phyloP scores from a whole-genome alignment of 2,329 filamentous ascomycete genomes.

The Thermothelomyces thermophilus region DNA sequence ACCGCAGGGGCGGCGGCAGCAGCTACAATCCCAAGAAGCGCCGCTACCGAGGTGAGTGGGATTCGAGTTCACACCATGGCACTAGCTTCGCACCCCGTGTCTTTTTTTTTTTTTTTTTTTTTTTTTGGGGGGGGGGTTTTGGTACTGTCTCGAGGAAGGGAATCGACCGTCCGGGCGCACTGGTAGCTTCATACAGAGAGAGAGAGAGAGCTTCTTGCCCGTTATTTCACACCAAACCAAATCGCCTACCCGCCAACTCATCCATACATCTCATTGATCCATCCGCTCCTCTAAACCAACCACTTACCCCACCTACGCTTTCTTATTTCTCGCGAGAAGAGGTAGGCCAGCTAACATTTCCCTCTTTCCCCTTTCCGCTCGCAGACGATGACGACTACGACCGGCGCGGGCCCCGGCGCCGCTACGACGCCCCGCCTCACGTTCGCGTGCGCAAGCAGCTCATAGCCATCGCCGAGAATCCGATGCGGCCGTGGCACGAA shows the following conservation, averaged over 20 bases:
- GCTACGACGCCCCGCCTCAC: constrained; percentile 62
- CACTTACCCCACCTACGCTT: too few species aligned
- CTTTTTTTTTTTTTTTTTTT: background rate
- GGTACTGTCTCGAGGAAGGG: too few species aligned
- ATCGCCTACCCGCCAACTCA: too few species aligned
- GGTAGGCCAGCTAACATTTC: background rate
- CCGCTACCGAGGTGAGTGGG: constrained; percentile 64
- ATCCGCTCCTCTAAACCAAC: too few species aligned
- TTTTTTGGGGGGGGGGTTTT: too few species aligned
- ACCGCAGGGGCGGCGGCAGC: constrained; percentile 45
- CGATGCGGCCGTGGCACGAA: constrained; percentile 69
- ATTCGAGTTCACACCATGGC: background rate
- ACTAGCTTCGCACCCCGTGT: background rate
- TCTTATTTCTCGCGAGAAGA: too few species aligned
- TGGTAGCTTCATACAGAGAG: too few species aligned
- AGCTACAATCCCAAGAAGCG: constrained; percentile 64
- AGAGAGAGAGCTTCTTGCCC: too few species aligned
- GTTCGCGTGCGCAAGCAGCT: constrained; percentile 72
- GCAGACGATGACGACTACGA: constrained; percentile 66
- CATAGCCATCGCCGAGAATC: constrained; percentile 73
- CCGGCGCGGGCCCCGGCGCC: constrained; percentile 56
- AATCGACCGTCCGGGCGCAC: too few species aligned
- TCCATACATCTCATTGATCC: too few species aligned
- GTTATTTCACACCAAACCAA: too few species aligned
- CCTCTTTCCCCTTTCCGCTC: background rate